phyloP scores from a whole-genome alignment of 129 eudicot genomes.

The Solidago caesia region DNA sequence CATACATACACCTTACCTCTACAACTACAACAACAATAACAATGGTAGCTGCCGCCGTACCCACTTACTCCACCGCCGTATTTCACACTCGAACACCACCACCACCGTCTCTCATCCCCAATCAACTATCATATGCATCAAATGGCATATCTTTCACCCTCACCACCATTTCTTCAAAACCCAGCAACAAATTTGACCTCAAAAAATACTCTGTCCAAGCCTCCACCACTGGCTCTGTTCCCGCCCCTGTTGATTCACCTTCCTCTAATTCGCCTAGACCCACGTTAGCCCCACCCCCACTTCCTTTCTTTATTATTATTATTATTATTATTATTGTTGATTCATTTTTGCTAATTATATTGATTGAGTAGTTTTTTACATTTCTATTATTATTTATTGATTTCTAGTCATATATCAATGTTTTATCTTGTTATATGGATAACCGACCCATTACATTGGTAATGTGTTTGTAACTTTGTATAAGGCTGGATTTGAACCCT shows the following conservation, averaged over 20 bases:
- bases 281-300: slow-evolving; percentile 27
- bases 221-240: slow-evolving; percentile 20
- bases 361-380: no score
- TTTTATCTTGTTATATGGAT: no score
- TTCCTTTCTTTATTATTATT: background rate
- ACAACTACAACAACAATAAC: no score
- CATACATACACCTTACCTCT: no score
- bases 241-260: slow-evolving; percentile 36
- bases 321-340: background rate
- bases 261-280: slow-evolving; percentile 30
- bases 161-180: slow-evolving; percentile 6
- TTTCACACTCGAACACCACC: slow-evolving; percentile 17
- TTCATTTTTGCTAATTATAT: background rate
- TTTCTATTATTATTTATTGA: no score
- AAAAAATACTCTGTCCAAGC: slow-evolving; percentile 35
- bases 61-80: slow-evolving; percentile 37
- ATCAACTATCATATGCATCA: slow-evolving; percentile 11
- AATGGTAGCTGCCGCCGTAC: slow-evolving; percentile 20
- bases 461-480: no score
- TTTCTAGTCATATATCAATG: no score
- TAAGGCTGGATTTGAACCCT: no score
- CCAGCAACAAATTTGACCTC: slow-evolving; percentile 10
- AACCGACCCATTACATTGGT: no score
- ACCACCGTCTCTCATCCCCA: slow-evolving; percentile 3
- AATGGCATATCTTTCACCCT: slow-evolving; percentile 19